Evolutionary conservation across 441 rosid genomes (phyloP), one percentile per base, ranked within the genome.

Genomic region (Euphorbia schlechtendalii): DNA sequence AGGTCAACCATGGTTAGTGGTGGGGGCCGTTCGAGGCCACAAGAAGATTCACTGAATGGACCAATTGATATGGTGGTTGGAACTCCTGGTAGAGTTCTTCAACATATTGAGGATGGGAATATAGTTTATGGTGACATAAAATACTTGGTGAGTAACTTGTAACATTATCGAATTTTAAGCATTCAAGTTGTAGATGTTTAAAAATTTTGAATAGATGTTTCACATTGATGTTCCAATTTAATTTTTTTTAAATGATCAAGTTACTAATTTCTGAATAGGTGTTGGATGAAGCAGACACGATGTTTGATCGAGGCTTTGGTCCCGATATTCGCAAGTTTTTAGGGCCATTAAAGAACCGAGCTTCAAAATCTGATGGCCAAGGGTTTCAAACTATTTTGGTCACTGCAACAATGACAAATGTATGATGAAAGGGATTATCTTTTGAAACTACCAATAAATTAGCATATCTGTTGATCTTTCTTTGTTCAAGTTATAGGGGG

Each of bases 231-330:
- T 28, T 52, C n/a, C n/a, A n/a, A n/a, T n/a, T n/a, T n/a, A n/a
- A n/a, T n/a, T 56, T 43, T 46, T 61, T 74, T 13, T 21, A 22
- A 58, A 66, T 65, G 22, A 51, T 65, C 68, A 61, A 46, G 64
- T 54, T 69, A 54, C 55, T 36, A 32, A 49, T 69, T 52, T 70
- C 65, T 67, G 63, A 56, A 69, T 80, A 92, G 97, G 97, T 88
- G 66, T 78, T 90, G 72, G 98, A 92, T 83, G 98, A 92, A 81
- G 98, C 98, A 56, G 97, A 92, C 79, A 90, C 98, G 48, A 92
- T 92, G 98, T 92, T 92, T 69, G 98, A 90, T 76, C 96, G 81
- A 69, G 96, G 97, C 45, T 92, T 92, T 75, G 98, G 97, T 70
- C 94, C 98, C 22, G 98, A 92, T 53, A 92, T 92, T 69, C 88